A percentile compares a stretch with the other conserved stretches of the same genome.
Evolutionary conservation across 352 stramenopile genomes (phyloP).

Genomic region (Blastocystis sp.): DNA sequence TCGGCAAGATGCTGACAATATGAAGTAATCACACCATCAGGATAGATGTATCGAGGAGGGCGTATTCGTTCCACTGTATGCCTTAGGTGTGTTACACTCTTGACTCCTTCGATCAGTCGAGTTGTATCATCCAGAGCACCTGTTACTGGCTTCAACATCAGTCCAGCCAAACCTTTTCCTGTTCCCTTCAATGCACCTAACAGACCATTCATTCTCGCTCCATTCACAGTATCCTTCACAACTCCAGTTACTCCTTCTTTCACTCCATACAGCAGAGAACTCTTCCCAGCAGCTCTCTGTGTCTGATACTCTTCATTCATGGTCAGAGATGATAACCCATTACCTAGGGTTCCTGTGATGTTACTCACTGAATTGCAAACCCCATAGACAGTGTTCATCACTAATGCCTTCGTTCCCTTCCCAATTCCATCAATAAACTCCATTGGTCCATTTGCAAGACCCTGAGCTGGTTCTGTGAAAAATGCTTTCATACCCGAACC

Average conservation of each 20-base stretch:
- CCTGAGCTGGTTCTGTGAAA: conserved; percentile 81
- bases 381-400: conserved; percentile 81
- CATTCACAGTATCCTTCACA: conserved; percentile 70
- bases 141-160: conserved; percentile 77
- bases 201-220: conserved; percentile 71
- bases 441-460: conserved; percentile 77
- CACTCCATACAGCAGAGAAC: conserved; percentile 70
- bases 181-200: conserved; percentile 74
- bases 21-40: background rate
- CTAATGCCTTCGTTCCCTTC: conserved; percentile 77
- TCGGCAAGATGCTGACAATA: background rate
- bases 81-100: conserved; percentile 63
- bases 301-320: conserved; percentile 68
- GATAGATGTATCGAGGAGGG: conserved; percentile 18
- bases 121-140: conserved; percentile 73
- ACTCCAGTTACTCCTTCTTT: conserved; percentile 72
- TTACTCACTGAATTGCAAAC: conserved; percentile 84
- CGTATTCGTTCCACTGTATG: background rate
- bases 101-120: conserved; percentile 75
- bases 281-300: conserved; percentile 64
- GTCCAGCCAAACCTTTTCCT: conserved; percentile 72
- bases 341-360: conserved; percentile 80
- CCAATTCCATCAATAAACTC: conserved; percentile 80
- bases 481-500: conserved; percentile 79
- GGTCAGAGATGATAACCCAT: conserved; percentile 78